A percentile compares a stretch with the other conserved stretches of the same genome.
Evolutionary conservation across 140 eudicot genomes (phyloP).

Genomic region (Erigeron philadelphicus): DNA sequence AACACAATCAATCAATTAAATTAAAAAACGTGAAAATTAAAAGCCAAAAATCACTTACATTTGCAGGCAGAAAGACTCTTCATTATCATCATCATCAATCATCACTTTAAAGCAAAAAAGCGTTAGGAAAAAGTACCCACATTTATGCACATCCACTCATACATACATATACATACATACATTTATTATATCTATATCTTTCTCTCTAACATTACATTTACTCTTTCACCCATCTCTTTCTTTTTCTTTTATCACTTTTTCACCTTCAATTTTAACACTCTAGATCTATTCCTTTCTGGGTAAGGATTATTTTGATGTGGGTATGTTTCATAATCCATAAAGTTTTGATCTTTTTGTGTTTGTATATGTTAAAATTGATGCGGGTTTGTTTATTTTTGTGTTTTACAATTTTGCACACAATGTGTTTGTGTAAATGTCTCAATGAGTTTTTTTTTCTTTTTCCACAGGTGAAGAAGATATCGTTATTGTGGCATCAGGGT

Average conservation of each 20-base stretch:
- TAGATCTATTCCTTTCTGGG: constrained; percentile 23
- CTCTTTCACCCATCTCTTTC: constrained; percentile 23
- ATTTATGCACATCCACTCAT: constrained; percentile 35
- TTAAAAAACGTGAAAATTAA: constrained; percentile 2
- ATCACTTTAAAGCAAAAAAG: constrained; percentile 23
- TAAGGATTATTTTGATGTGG: constrained; percentile 24
- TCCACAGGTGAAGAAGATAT: constrained; percentile 15
- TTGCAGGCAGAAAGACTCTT: constrained; percentile 20
- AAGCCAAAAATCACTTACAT: constrained; percentile 20
- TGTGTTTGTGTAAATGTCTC: constrained; percentile 31
- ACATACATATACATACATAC: neutral
- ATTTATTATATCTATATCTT: no score
- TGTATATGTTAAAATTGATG: neutral
- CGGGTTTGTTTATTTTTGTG: neutral
- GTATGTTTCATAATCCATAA: constrained; percentile 19
- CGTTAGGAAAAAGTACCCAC: constrained; percentile 21
- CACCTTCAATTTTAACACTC: constrained; percentile 17
- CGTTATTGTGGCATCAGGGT: constrained; percentile 14
- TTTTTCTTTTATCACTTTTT: constrained; percentile 22
- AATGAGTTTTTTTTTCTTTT: constrained; percentile 21
- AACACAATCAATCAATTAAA: neutral
- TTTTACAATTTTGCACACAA: constrained; percentile 19
- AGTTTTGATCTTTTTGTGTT: constrained; percentile 7
- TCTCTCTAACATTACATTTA: neutral
- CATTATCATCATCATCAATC: constrained; percentile 12